Base-by-base conservation (phyloP, 2,329 filamentous ascomycete genomes). In the Aspergillus glaucus region DNA sequence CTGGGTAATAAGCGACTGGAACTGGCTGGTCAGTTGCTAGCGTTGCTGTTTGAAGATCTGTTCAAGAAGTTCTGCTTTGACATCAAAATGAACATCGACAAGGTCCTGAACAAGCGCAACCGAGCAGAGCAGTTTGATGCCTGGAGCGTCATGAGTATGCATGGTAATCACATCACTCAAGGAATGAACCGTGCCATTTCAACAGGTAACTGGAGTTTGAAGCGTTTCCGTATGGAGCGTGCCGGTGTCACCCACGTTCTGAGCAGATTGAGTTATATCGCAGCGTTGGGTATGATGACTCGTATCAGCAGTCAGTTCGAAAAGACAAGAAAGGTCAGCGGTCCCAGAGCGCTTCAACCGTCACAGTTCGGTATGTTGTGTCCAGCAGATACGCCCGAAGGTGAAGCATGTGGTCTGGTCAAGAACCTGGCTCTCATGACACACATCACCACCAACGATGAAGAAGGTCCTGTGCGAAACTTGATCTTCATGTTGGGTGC, bases 361-460 rank as follows among this genome's bases (percentile, higher is more conserved):
- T 98, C 93, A 1, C 93, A 98, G 59, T 98, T 95, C 74, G 93
- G 93, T 59, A 96, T 98, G 91, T 77, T 98, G 47, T 98, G 93
- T 65, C 87, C 91, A 0, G 94, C 93, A 9, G 93, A 98, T 76
- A 98, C 93, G 0, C 93, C 93, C 6, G 93, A 98, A 84, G 93
- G 93, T 72, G 93, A 98, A 75, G 91, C 93, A 9, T 98, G 93
- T 73, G 93, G 93, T 78, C 74, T 98, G 49, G 91, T 98, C 59
- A 98, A 98, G 77, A 98, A 98, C 64, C 72, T 98, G 74, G 93
- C 93, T 7, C 77, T 98, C 49, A 98, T 98, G 93, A 98, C 94
- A 45, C 94, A 98, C 64, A 97, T 98, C 59, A 98, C 93, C 0
- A 98, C 93, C 1, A 89, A 95, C 55, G 89, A 95, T 49, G 90